Conservation (phyloP, 2,329 filamentous ascomycete genomes). For the Basipetospora chlamydospora region DNA sequence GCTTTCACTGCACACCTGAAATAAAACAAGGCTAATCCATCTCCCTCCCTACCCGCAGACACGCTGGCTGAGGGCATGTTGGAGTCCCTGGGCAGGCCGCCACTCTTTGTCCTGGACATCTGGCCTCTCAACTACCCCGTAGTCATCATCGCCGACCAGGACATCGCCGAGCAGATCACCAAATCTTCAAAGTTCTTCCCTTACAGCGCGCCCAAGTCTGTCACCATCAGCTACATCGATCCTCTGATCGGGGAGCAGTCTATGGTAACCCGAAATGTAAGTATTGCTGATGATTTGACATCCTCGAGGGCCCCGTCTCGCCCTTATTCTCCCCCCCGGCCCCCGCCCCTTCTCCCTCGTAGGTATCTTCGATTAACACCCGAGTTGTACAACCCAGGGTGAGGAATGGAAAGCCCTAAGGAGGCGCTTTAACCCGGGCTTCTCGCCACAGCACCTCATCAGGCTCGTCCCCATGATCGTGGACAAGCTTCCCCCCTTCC, state of each 20-base stretch:
- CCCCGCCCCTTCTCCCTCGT: too few relatives aligned
- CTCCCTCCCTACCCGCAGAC: not conserved
- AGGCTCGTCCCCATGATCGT: slow-evolving; percentile 20
- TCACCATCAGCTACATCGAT: slow-evolving; percentile 1
- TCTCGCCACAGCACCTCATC: slow-evolving; percentile 23
- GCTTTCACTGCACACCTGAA: not conserved
- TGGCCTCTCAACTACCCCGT: slow-evolving; percentile 19
- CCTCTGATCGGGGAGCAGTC: slow-evolving; percentile 4
- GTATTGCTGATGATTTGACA: not conserved
- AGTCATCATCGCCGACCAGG: slow-evolving; percentile 17
- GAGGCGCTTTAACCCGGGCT: slow-evolving; percentile 22
- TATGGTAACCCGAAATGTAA: not conserved
- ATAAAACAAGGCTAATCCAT: not conserved
- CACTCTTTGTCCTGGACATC: slow-evolving; percentile 19
- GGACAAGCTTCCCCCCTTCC: slow-evolving; percentile 18
- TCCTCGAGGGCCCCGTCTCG: not conserved
- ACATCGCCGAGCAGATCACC: slow-evolving; percentile 23
- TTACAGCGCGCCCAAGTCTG: slow-evolving; percentile 18
- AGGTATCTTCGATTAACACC: too few relatives aligned
- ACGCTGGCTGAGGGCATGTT: slow-evolving; percentile 11
- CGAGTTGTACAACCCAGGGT: slow-evolving; percentile 1
- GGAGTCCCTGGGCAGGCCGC: slow-evolving; percentile 17
- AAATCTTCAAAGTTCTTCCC: slow-evolving; percentile 16
- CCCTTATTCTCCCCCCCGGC: too few relatives aligned
- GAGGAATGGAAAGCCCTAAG: slow-evolving; percentile 13